Conservation (phyloP, 768 basidiomycete species). For the Leccinum incarnatum region DNA sequence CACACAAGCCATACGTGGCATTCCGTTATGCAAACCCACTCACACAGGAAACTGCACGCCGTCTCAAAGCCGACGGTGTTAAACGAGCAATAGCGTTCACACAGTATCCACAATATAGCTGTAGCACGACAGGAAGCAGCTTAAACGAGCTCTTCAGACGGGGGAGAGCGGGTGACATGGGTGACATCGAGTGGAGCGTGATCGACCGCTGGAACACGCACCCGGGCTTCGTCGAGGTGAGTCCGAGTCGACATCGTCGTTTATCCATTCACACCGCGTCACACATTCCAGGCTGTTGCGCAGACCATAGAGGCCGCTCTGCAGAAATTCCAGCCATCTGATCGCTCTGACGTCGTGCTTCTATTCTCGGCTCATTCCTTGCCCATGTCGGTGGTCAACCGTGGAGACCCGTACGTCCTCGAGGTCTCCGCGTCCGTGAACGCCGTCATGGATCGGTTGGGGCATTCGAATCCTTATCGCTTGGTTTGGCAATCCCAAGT, state of each 20-base stretch:
- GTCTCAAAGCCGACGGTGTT: conserved; percentile 90
- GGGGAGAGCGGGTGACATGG: conserved; percentile 59
- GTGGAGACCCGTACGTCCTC: conserved; percentile 94
- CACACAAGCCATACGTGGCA: conserved; percentile 94
- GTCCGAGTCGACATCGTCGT: conserved; percentile 17
- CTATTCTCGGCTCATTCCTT: conserved; percentile 97
- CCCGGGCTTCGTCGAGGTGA: conserved; percentile 89
- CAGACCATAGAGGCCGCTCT: conserved; percentile 85
- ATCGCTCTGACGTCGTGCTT: conserved; percentile 72
- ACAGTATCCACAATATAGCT: conserved; percentile 98
- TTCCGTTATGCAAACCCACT: conserved; percentile 93
- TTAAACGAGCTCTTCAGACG: conserved; percentile 85
- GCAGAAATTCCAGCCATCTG: conserved; percentile 68
- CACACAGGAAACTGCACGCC: conserved; percentile 75
- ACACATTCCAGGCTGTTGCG: conserved; percentile 68
- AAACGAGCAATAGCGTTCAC: conserved; percentile 92
- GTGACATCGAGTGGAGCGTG: conserved; percentile 89
- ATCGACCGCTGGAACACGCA: conserved; percentile 98
- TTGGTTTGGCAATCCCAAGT: conserved; percentile 98
- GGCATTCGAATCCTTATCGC: conserved; percentile 81
- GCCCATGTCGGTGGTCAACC: conserved; percentile 97
- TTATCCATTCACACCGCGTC: conserved; percentile 1
- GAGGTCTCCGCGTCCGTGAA: conserved; percentile 95
- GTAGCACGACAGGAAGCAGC: conserved; percentile 97
- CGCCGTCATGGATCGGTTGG: conserved; percentile 87